These are phyloP conservation scores for Aphanomyces euteiches DNA, from an alignment of 352 stramenopile species.

Conservation along the genomic window DNA sequence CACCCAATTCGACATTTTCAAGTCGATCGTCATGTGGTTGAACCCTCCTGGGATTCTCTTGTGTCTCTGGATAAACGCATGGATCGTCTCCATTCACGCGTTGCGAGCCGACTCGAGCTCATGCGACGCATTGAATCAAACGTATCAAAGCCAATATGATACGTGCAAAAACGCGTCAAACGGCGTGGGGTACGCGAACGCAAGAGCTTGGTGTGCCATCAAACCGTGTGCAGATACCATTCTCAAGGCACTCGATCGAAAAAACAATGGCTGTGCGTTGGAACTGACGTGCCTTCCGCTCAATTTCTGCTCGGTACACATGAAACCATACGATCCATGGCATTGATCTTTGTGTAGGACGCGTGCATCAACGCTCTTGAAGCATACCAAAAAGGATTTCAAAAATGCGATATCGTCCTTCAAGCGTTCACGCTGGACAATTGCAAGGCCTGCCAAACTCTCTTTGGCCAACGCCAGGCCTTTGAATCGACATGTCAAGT, in stretches of 20 bases:
- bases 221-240: slow-evolving; percentile 4
- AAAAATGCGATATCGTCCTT: neutral
- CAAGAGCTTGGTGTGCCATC: neutral
- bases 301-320: neutral
- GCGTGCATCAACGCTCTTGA: no score
- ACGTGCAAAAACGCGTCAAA: neutral
- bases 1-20: no score
- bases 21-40: neutral
- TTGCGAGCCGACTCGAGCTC: neutral
- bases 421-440: neutral
- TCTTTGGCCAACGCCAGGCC: neutral
- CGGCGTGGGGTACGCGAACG: neutral
- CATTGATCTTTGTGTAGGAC: neutral
- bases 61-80: neutral
- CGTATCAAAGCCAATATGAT: slow-evolving; percentile 2
- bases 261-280: neutral
- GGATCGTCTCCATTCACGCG: neutral
- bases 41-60: neutral
- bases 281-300: slow-evolving; percentile 7
- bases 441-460: neutral
- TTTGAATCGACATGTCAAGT: slow-evolving; percentile 9
- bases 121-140: slow-evolving; percentile 15
- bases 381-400: neutral
- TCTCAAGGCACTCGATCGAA: neutral
- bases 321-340: neutral